These are phyloP conservation scores for Phytophthora constricta DNA, from an alignment of 352 stramenopile species.

Conservation along the genomic window DNA sequence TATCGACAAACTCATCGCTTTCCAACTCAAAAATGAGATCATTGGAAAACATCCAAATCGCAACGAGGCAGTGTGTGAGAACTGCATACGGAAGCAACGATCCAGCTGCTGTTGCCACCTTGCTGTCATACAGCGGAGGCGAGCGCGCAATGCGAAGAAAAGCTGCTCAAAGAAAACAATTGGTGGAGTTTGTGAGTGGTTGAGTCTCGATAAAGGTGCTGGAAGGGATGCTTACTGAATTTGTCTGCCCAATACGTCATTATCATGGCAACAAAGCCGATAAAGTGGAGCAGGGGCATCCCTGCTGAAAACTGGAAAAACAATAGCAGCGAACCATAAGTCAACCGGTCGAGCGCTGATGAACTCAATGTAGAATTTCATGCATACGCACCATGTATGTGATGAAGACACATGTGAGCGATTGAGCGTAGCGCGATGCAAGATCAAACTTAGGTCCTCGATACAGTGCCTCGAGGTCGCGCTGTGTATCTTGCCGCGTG, in stretches of 20 bases:
- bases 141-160: constrained; percentile 79
- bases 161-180: constrained; percentile 11
- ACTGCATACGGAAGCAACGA: constrained; percentile 78
- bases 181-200: background rate
- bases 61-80: constrained; percentile 72
- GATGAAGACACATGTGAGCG: constrained; percentile 85
- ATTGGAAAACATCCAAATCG: constrained; percentile 91
- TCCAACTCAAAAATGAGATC: constrained; percentile 81
- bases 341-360: too few relatives aligned
- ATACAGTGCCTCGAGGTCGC: constrained; percentile 80
- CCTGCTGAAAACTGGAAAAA: constrained; percentile 73
- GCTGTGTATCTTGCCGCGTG: constrained; percentile 81
- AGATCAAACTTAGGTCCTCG: constrained; percentile 83
- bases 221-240: constrained; percentile 67
- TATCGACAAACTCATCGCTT: constrained; percentile 18
- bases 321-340: too few relatives aligned
- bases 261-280: constrained; percentile 74
- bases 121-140: constrained; percentile 74
- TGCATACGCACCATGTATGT: constrained; percentile 68
- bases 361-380: too few relatives aligned
- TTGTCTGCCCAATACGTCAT: constrained; percentile 89
- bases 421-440: constrained; percentile 71
- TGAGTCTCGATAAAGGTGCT: background rate
- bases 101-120: constrained; percentile 63
- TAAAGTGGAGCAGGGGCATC: constrained; percentile 80